Evolutionary conservation across 495 filamentous ascomycete genomes (phyloP).

Genomic region (Penicillium cosmopolitanum): DNA sequence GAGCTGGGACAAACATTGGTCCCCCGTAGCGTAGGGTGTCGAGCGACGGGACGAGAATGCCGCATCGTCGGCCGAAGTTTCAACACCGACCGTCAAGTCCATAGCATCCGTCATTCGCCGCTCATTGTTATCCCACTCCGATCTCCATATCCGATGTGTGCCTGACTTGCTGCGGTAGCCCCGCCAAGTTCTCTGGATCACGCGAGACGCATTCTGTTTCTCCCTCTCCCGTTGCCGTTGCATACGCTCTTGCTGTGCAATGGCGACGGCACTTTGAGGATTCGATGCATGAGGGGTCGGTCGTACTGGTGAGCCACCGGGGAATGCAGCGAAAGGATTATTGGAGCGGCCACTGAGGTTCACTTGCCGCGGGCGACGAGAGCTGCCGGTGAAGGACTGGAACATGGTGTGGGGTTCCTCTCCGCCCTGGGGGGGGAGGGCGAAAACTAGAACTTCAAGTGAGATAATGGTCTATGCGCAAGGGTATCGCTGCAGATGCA

Average conservation of each 20-base stretch:
- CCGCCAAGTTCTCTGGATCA: constrained; percentile 83
- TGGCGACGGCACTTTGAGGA: constrained; percentile 74
- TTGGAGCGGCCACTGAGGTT: constrained; percentile 86
- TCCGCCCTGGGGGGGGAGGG: constrained; percentile 16
- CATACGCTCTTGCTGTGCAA: constrained; percentile 82
- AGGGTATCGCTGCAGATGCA: constrained; percentile 19
- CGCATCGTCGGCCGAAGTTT: constrained; percentile 3
- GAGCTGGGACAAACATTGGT: constrained; percentile 51
- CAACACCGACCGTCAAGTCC: constrained; percentile 10
- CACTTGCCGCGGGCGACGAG: constrained; percentile 84
- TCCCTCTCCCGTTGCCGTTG: constrained; percentile 82
- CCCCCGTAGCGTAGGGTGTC: constrained; percentile 50
- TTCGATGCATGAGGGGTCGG: constrained; percentile 53
- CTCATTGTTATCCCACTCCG: constrained; percentile 66
- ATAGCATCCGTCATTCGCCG: constrained; percentile 19
- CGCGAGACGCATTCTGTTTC: constrained; percentile 70
- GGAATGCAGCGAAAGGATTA: constrained; percentile 71
- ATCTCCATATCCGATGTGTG: constrained; percentile 61
- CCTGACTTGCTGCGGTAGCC: constrained; percentile 67
- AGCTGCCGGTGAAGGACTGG: constrained; percentile 84
- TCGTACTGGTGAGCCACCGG: constrained; percentile 34
- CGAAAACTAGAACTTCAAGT: not conserved
- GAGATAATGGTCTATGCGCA: constrained; percentile 10
- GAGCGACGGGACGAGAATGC: constrained; percentile 21
- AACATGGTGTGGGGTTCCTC: constrained; percentile 64